Percentiles rank a stretch among this genome's conserved stretches.
Evolutionary conservation across 305 asterid genomes (phyloP).

Genomic region (Ilex paraguariensis): DNA sequence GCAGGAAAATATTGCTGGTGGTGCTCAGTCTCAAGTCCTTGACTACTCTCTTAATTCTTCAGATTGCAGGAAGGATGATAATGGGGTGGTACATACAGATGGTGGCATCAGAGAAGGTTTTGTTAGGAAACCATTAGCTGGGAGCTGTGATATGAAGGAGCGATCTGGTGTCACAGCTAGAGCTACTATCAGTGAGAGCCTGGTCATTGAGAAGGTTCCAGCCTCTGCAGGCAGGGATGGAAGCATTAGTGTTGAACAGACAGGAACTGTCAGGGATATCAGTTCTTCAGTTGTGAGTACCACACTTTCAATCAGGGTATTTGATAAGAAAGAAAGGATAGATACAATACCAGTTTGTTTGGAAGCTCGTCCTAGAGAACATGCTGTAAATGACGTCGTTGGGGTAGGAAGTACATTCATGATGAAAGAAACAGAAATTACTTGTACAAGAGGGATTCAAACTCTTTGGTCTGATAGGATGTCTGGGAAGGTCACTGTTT

Average conservation of each 20-base stretch:
- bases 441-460: conserved; percentile 61
- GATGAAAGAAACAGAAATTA: conserved; percentile 74
- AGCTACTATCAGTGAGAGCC: conserved; percentile 74
- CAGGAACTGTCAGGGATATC: conserved; percentile 32
- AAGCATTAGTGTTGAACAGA: conserved; percentile 50
- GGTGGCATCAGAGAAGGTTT: conserved; percentile 44
- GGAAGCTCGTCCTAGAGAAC: conserved; percentile 92
- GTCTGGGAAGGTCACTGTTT: conserved; percentile 79
- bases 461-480: conserved; percentile 88
- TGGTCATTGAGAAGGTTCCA: conserved; percentile 80
- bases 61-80: conserved; percentile 37
- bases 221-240: conserved; percentile 52
- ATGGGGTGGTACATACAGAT: conserved; percentile 33
- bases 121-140: conserved; percentile 38
- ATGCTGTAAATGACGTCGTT: conserved; percentile 63
- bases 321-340: conserved; percentile 67
- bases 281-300: conserved; percentile 30
- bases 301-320: conserved; percentile 61
- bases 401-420: conserved; percentile 55
- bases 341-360: conserved; percentile 58
- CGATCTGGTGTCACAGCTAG: conserved; percentile 70
- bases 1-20: conserved; percentile 40
- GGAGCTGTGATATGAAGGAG: conserved; percentile 47
- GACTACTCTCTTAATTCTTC: conserved; percentile 44
- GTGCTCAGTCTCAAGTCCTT: conserved; percentile 37